Evolutionary conservation across 345 rosid genomes (phyloP).

Genomic region (Dimocarpus longan): DNA sequence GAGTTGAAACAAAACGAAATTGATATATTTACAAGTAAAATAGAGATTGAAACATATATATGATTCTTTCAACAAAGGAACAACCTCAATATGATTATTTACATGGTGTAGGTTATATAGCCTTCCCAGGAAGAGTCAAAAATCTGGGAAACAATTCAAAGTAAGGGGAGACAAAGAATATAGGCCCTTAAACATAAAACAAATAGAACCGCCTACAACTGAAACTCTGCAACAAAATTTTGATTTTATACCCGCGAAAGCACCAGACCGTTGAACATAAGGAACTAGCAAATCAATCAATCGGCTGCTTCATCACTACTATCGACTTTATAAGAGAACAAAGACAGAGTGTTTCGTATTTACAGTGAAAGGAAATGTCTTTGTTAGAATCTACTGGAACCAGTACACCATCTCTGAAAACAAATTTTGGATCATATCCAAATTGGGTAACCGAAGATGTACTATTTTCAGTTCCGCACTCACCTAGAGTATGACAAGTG

Average conservation of each 20-base stretch:
- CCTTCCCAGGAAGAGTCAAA: slow-evolving; percentile 18
- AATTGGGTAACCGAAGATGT: slow-evolving; percentile 24
- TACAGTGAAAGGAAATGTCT: slow-evolving; percentile 63
- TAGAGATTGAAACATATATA: neutral
- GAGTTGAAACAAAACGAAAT: neutral
- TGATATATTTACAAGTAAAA: neutral
- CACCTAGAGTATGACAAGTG: slow-evolving; percentile 53
- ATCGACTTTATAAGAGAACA: slow-evolving; percentile 64
- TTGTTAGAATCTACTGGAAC: slow-evolving; percentile 46
- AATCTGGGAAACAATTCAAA: neutral
- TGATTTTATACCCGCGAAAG: slow-evolving; percentile 18
- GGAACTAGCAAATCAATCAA: slow-evolving; percentile 35
- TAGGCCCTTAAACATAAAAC: neutral
- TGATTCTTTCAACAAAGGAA: neutral
- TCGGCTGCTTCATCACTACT: slow-evolving; percentile 53
- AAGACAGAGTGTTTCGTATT: slow-evolving; percentile 70
- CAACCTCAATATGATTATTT: slow-evolving; percentile 17
- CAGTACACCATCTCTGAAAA: slow-evolving; percentile 74
- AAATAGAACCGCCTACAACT: slow-evolving; percentile 3
- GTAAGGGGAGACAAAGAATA: neutral
- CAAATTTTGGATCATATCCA: slow-evolving; percentile 44
- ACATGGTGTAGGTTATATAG: slow-evolving; percentile 18
- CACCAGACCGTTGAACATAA: slow-evolving; percentile 17
- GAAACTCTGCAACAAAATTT: slow-evolving; percentile 28
- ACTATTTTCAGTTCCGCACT: slow-evolving; percentile 27